Conservation (phyloP, 2,329 filamentous ascomycete genomes). For the Beauveria sp. region DNA sequence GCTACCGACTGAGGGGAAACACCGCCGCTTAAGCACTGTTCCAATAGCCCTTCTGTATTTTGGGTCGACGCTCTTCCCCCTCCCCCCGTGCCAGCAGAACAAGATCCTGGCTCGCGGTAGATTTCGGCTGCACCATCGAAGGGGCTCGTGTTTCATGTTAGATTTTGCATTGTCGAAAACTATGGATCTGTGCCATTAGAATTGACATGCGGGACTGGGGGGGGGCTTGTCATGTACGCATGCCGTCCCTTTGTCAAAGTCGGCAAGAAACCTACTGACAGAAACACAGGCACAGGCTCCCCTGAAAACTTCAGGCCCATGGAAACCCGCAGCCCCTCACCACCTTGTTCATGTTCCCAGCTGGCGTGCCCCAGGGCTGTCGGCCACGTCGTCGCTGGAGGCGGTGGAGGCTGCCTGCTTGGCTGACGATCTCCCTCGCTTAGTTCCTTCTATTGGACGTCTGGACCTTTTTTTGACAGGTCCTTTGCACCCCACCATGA, state of each 20-base stretch:
- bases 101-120: no score
- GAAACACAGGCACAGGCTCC: background rate
- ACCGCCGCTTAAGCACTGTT: background rate
- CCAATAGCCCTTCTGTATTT: background rate
- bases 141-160: no score
- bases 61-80: no score
- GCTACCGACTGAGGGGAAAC: background rate
- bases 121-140: no score
- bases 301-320: background rate
- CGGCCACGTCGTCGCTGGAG: background rate
- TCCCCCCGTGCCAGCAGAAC: no score
- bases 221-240: no score
- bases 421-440: conserved; percentile 9
- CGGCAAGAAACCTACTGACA: background rate
- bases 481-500: background rate
- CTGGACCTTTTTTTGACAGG: conserved; percentile 7
- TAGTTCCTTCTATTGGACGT: conserved; percentile 3
- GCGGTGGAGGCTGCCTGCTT: background rate
- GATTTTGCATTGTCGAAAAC: no score
- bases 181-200: no score
- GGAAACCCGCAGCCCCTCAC: conserved; percentile 2
- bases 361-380: conserved; percentile 7
- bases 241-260: background rate
- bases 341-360: conserved; percentile 2
- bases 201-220: no score